Evolutionary conservation across 2,329 filamentous ascomycete species (phyloP), one percentile per base, ranked within the genome.

Genomic region (Trichoderma simmonsii): DNA sequence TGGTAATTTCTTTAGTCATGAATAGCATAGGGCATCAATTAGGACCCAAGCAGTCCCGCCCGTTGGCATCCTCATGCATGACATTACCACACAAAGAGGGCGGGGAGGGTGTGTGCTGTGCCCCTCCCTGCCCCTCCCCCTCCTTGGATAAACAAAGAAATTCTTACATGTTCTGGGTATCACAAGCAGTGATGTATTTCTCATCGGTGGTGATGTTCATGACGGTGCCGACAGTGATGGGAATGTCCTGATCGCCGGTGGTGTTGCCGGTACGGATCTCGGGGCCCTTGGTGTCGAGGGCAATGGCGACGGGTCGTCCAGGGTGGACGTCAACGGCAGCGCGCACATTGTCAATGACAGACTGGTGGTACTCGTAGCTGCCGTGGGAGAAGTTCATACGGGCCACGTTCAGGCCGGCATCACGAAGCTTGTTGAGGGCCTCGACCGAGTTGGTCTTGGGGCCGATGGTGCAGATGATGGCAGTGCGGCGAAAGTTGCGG

Each of bases 361-460:
- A 95, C 88, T 98, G 94, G 86, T 97, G 95, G 87, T 98, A 99
- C 86, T 95, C 95, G 84, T 98, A 96, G 77, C 81, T 81, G 73
- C 82, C 82, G 75, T 84, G 94, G 93, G 82, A 97, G 83, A 98
- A 98, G 92, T 99, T 99, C 96, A 99, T 99, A 86, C 96, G 95
- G 78, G 98, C 96, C 77, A 99, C 94, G 85, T 98, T 98, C 80
- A 98, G 91, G 85, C 96, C 96, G 76, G 92, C 92, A 81, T 88
- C 89, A 83, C 95, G 93, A 79, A 99, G 93, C 83, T 91, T 89
- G 86, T 98, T 98, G 86, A 99, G 97, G 84, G 94, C 95, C 87
- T 98, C 93, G 72, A 95, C 92, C 48, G 94, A 97, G 89, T 99
- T 99, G 79, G 96, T 99, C 91, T 98, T 99, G 82, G 96, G 96